Evolutionary conservation across 306 rosid species (phyloP).

Genomic region (Urtica urens): DNA sequence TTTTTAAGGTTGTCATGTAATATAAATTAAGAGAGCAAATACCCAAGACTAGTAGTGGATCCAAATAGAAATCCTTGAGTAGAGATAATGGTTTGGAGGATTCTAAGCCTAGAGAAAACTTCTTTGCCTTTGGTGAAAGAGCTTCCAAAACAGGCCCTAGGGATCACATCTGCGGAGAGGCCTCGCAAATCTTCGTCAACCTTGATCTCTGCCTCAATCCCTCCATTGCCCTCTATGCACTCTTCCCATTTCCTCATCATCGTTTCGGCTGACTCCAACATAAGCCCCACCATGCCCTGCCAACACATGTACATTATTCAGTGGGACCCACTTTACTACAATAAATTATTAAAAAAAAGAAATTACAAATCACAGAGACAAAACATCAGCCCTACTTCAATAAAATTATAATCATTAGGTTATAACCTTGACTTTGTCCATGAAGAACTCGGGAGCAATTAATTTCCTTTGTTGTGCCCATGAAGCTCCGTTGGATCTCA

Average conservation of each 20-base stretch:
- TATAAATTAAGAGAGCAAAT: too few species aligned
- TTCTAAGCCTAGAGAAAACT: constrained; percentile 68
- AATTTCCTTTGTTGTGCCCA: constrained; percentile 87
- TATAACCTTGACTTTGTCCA: constrained; percentile 70
- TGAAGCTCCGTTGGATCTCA: constrained; percentile 55
- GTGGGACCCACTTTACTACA: not conserved
- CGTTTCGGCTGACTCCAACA: constrained; percentile 48
- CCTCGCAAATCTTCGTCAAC: constrained; percentile 56
- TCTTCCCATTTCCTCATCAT: constrained; percentile 54
- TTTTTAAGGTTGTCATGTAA: too few species aligned
- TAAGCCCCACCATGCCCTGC: constrained; percentile 78
- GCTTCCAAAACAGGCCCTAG: constrained; percentile 88
- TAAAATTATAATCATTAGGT: not conserved
- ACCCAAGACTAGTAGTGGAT: constrained; percentile 34
- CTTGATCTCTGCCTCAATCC: constrained; percentile 35
- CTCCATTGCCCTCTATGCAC: constrained; percentile 29
- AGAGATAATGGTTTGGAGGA: constrained; percentile 43
- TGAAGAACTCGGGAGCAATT: constrained; percentile 79
- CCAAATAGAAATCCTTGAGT: constrained; percentile 54
- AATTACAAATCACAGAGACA: not conserved
- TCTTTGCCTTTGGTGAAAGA: constrained; percentile 56
- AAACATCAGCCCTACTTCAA: not conserved
- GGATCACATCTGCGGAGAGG: constrained; percentile 76
- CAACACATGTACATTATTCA: not conserved
- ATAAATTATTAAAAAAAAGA: too few species aligned